Base-by-base conservation (phyloP, 805 yeast genomes). In the Kodamaea fukazawae region DNA sequence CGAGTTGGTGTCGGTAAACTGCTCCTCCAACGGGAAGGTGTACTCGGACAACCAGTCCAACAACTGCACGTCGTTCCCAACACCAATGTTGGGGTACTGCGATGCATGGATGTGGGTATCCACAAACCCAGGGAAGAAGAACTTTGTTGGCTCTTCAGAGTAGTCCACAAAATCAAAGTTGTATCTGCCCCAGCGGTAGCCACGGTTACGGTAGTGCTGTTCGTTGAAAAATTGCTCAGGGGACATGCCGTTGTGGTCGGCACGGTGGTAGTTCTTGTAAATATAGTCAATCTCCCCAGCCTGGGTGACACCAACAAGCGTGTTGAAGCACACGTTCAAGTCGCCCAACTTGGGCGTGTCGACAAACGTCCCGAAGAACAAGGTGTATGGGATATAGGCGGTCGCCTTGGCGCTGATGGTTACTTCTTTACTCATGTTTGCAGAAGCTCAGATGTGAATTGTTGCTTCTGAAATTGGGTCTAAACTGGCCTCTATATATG, bases 1-100 rank as follows among this genome's bases (percentile, higher is more conserved):
- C 1, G 40, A 20, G 16, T 43, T 40, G 11, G 23, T 18, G 23
- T 45, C 48, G 17, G 58, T 50, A 48, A 87, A 74, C 3, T 85
- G 72, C 6, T 85, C 68, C 61, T 93, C 99, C 41, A 90, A 61
- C 1, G 96, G 95, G 69, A 90, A 93, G 0, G 99, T 93, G 58
- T 88, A 89, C 15, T 75, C 78, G 17, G 79, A 75, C 34, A 93
- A 71, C 99, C 99, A 93, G 48, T 91, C 95, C 41, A 93, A 66
- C 31, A 93, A 68, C 1, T 96, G 91, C 2, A 87, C 70, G 43
- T 82, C 83, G 17, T 95, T 90, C 46, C 95, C 91, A 17, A 93
- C 79, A 2, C 75, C 73, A 18, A 60, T 52, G 49, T 69, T 69
- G 7, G 73, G 73, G 45, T 58, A 69, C 50, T 69, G 75, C 20